These are phyloP conservation scores for Hortaea werneckii DNA, from an alignment of 2,329 filamentous ascomycete species.

Conservation along the genomic window DNA sequence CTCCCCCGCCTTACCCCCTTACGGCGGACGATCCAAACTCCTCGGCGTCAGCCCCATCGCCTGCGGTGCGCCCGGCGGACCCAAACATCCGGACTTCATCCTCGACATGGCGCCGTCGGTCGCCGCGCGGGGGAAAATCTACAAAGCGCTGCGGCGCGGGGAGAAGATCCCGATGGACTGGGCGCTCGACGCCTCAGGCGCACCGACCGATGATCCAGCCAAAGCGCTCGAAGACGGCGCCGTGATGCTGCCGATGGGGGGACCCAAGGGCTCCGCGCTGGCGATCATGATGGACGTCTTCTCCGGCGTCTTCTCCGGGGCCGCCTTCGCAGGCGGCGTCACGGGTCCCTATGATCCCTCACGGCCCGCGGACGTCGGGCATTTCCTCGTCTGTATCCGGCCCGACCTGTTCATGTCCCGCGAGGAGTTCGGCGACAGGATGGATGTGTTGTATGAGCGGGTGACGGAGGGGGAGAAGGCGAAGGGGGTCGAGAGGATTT, in stretches of 20 bases:
- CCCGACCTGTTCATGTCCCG: slow-evolving; percentile 27
- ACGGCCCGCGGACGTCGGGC: slow-evolving; percentile 35
- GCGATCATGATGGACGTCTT: slow-evolving; percentile 79
- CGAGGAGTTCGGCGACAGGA: slow-evolving; percentile 30
- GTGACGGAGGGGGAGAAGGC: slow-evolving; percentile 44
- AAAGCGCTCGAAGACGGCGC: slow-evolving; percentile 52
- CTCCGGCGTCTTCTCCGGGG: slow-evolving; percentile 66
- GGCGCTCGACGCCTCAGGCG: slow-evolving; percentile 63
- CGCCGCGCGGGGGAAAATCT: slow-evolving; percentile 61
- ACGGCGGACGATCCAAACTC: slow-evolving; percentile 57
- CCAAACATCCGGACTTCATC: slow-evolving; percentile 49
- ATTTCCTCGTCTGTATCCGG: slow-evolving; percentile 28
- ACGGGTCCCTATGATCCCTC: slow-evolving; percentile 60
- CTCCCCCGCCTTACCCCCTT: slow-evolving; percentile 61
- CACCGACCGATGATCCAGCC: slow-evolving; percentile 46
- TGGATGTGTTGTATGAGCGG: slow-evolving; percentile 49
- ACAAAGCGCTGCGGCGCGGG: slow-evolving; percentile 56
- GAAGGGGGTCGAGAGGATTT: slow-evolving; percentile 45
- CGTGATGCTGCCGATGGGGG: slow-evolving; percentile 79
- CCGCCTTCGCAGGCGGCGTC: slow-evolving; percentile 68
- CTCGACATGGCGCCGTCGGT: slow-evolving; percentile 65
- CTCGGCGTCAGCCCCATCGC: slow-evolving; percentile 67
- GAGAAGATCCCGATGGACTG: slow-evolving; percentile 63
- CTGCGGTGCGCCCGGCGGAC: slow-evolving; percentile 62
- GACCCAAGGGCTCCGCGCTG: slow-evolving; percentile 68